Base-by-base conservation (phyloP, 129 eudicot species). In the Chrysanthemum makinoi region DNA sequence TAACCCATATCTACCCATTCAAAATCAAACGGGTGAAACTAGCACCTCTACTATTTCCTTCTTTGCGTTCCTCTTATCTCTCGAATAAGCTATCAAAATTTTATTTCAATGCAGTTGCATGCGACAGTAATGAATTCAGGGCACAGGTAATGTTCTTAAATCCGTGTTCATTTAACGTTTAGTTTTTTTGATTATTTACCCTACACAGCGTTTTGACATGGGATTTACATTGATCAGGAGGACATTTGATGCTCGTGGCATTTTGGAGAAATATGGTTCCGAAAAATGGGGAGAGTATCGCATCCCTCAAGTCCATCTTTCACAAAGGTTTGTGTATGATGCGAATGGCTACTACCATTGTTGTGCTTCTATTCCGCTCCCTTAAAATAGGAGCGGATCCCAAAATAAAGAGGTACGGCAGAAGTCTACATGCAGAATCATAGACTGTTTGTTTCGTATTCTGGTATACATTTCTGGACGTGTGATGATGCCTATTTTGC, bases 41-140 rank as follows among this genome's bases (percentile, higher is more conserved):
- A 13, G 3, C 2, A 8, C 19, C 19, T 39, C 16, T 74, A 35
- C 43, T 35, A 53, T 14, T 54, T 14, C 22, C 66, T 16, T 18
- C 10, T 66, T 47, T 66, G 46, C 30, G 30, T 60, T 13, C 13
- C 0, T 57, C 5, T 57, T 57, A 13, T 60, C 30, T 13, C 18
- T 15, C 44, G 10, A 39, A 39, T 39, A 39, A 39, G 46, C 46
- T 6, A 39, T 7, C 56, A 1, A 20, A 35, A 71, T 61, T 73
- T 63, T 73, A 46, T 56, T 80, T 59, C 7, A 70, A 72, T 84
- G 91, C 93, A 94, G 98, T 73, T 94, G 87, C 98, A 94, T 77
- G 97, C 98, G 50, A 94, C 98, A n/a, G 66, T 94, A 51, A 94
- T 94, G 98, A 94, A 94, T 77, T 84, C 86, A 20, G 83, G 90